Evolutionary conservation across 164 flowering plant species (phyloP), one percentile per base, ranked within the genome.

Genomic region (Aristolochia californica): DNA sequence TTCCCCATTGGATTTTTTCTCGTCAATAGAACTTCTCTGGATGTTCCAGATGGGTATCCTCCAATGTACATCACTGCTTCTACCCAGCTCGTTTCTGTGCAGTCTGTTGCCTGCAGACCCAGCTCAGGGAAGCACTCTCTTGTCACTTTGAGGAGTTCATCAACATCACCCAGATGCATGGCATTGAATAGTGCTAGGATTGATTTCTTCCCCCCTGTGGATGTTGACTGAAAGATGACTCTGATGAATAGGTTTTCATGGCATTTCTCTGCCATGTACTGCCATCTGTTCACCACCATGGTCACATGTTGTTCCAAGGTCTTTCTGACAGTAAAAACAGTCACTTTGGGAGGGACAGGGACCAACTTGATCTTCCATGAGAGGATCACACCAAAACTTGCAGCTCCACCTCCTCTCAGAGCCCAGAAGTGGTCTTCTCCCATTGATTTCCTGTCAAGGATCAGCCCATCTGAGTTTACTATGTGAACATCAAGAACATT

Each of bases 391-490:
- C 66, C 66, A 28, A 56, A 67, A 30, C 70, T 67, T 13, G 55
- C 53, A 0, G 58, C 70, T 11, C 66, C 66, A 1, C 70, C 66
- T 50, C 70, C 66, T 28, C 62, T 57, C 7, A 67, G 57, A 21
- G 66, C 70, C 70, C 70, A 67, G 20, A 67, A 67, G 4, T 62
- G 48, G 34, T 67, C 70, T 52, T 67, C 70, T 0, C 70, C 70
- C 70, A 67, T 67, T 1, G 66, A 20, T 44, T 26, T 16, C 43
- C 70, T 56, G 34, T 67, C 58, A 11, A 67, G 58, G 45, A 67
- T 21, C 45, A 22, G 18, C 13, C 66, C 70, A 30, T 62, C 53
- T 5, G 40, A 25, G 27, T 22, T 21, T 10, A 59, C 18, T 3
- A 59, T 2, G 14, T 13, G 23, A 9, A 66, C 70, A 58, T 67